Evolutionary conservation across 78 protist genomes (phyloP), one percentile per base, ranked within the genome.

Genomic region (Paratrimastix pyriformis): DNA sequence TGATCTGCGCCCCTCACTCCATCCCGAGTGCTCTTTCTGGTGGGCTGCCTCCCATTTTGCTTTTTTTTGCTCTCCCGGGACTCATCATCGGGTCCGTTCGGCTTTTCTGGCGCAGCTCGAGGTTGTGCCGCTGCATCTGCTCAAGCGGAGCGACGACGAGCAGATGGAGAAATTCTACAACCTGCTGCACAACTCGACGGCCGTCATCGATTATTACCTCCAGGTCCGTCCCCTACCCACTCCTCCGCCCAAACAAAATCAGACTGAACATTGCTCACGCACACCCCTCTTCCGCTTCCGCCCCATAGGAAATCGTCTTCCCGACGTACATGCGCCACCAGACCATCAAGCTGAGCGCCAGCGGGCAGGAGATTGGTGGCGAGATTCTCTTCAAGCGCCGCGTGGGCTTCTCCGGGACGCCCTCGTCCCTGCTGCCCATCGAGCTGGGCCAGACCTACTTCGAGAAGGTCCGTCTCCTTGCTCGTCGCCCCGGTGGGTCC

Each of bases 321-420:
- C 84, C 84, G 1, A 32, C 35, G 46, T 45, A 18, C 43, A 59
- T 80, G 80, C 32, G 58, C 43, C 68, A 38, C 66, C 79, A 74
- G 66, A 2, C 0, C 15, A 24, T 33, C 40, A 81, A 81, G 44
- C n/a, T 75, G 33, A 50, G 71, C 7, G 85, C 85, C 15, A 65
- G 76, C 8, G 85, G 79, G 6, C 80, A 81, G 39, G 85, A 74
- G 65, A 72, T 75, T 6, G 85, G 80, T 5, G 52, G 76, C 43
- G 68, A 74, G 42, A 65, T 74, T 32, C 46, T 81, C 42, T 74
- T 81, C 76, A 6, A n/a, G n/a, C 66, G 44, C 44, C 79, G 81
- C 59, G n/a, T 76, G 52, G 80, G 81, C 35, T 81, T 76, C 54
- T 60, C 75, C 24, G 86, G 86, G 30, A 82, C 86, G 5, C 86